Conservation (phyloP, 306 rosid species). For the Macrotyloma uniflorum region DNA sequence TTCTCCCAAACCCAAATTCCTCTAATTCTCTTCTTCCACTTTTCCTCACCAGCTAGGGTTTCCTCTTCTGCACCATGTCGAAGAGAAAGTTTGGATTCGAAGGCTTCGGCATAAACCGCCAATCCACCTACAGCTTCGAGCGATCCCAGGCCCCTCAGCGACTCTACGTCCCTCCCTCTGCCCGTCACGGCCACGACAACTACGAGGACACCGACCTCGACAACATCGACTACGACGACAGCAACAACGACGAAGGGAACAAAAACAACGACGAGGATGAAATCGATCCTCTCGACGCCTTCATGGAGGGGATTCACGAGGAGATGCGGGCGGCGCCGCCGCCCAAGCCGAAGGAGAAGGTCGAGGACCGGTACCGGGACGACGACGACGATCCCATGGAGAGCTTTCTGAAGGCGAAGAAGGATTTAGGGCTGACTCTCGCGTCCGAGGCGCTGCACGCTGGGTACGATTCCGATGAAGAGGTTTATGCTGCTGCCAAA, state of each 20-base stretch:
- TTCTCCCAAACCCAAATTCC: neutral
- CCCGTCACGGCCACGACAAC: slow-evolving; percentile 79
- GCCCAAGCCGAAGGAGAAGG: slow-evolving; percentile 70
- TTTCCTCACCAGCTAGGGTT: slow-evolving; percentile 44
- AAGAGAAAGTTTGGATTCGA: slow-evolving; percentile 93
- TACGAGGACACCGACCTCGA: slow-evolving; percentile 84
- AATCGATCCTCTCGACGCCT: slow-evolving; percentile 90
- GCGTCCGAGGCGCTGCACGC: slow-evolving; percentile 91
- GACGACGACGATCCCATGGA: slow-evolving; percentile 94
- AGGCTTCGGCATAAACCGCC: slow-evolving; percentile 91
- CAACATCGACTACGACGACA: slow-evolving; percentile 72
- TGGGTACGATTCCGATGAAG: slow-evolving; percentile 93
- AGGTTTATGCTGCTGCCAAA: slow-evolving; percentile 98
- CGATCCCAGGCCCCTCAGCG: slow-evolving; percentile 81
- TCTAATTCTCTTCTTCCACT: neutral
- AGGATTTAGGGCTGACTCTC: slow-evolving; percentile 80
- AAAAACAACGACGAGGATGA: slow-evolving; percentile 54
- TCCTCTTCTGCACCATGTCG: slow-evolving; percentile 54
- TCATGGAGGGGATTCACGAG: slow-evolving; percentile 93
- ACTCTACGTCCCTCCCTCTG: slow-evolving; percentile 87
- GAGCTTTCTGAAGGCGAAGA: slow-evolving; percentile 86
- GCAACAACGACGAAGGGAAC: slow-evolving; percentile 41
- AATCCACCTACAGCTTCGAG: slow-evolving; percentile 83
- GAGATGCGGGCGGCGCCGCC: slow-evolving; percentile 84
- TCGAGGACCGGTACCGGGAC: slow-evolving; percentile 70